phyloP scores from a whole-genome alignment of 306 rosid species.

The Prosopis cineraria region DNA sequence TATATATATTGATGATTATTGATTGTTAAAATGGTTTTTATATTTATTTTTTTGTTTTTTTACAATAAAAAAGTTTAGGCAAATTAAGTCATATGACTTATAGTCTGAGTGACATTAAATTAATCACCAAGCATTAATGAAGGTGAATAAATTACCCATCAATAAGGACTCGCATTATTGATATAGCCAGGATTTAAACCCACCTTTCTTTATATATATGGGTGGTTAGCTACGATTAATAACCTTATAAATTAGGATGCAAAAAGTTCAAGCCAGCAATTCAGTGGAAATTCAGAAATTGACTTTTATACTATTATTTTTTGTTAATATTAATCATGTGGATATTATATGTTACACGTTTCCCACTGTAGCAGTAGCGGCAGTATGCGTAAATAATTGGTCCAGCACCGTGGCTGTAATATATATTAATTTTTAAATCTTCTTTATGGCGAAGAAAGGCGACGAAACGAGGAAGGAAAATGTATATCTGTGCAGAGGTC shows the following conservation, averaged over 20 bases:
- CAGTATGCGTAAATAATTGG: not conserved
- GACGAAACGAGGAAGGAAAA: not conserved
- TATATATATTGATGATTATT: not conserved
- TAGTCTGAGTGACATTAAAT: too few species aligned
- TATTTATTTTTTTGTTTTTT: too few species aligned
- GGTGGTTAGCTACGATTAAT: not conserved
- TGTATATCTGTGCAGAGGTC: not conserved
- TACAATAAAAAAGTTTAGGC: too few species aligned
- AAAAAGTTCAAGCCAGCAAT: not conserved
- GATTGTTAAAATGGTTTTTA: too few species aligned
- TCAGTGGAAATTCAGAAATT: not conserved
- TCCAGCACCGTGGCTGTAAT: slow-evolving; percentile 20
- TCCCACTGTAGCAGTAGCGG: slow-evolving; percentile 38
- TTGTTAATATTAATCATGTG: not conserved
- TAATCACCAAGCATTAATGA: too few species aligned
- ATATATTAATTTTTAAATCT: not conserved
- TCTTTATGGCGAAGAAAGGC: not conserved
- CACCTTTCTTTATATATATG: not conserved
- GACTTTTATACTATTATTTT: slow-evolving; percentile 8
- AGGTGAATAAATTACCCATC: not conserved
- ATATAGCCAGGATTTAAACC: too few species aligned
- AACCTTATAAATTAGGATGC: not conserved
- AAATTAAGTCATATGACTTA: too few species aligned
- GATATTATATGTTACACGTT: slow-evolving; percentile 16
- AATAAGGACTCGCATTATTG: too few species aligned